Evolutionary conservation across 345 rosid genomes (phyloP).

Genomic region (Camelina sativa): DNA sequence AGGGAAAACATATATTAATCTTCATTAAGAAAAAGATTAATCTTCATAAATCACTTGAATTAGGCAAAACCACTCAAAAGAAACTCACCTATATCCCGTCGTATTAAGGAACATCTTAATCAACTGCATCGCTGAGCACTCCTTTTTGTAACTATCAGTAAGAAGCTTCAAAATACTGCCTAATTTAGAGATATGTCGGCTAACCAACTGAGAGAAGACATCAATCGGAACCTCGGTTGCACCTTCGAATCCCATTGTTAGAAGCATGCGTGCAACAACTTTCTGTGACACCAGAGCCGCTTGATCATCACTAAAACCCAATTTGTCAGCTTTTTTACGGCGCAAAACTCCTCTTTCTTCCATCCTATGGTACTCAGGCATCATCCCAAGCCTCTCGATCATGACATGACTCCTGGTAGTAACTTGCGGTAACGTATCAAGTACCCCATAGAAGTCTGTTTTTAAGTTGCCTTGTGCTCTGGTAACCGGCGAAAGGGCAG

Average conservation of each 20-base stretch:
- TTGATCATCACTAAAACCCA: slow-evolving; percentile 71
- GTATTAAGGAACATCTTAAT: slow-evolving; percentile 88
- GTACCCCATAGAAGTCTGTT: slow-evolving; percentile 67
- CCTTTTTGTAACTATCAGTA: slow-evolving; percentile 78
- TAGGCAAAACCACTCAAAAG: slow-evolving; percentile 2
- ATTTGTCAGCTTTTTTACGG: slow-evolving; percentile 59
- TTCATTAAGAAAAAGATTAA: background rate
- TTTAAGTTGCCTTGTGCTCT: slow-evolving; percentile 50
- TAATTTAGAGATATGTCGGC: slow-evolving; percentile 70
- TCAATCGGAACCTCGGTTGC: slow-evolving; percentile 84
- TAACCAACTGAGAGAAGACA: slow-evolving; percentile 73
- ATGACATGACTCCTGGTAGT: slow-evolving; percentile 64
- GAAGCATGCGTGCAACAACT: slow-evolving; percentile 69
- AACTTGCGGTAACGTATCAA: slow-evolving; percentile 79
- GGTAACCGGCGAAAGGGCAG: slow-evolving; percentile 58
- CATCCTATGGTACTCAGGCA: slow-evolving; percentile 62
- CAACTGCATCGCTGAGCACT: slow-evolving; percentile 82
- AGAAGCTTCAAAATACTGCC: slow-evolving; percentile 77
- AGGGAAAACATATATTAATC: background rate
- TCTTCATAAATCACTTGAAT: slow-evolving; percentile 6
- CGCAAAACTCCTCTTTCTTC: slow-evolving; percentile 75
- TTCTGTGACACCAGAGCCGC: slow-evolving; percentile 65
- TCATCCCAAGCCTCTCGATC: slow-evolving; percentile 87
- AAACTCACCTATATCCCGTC: slow-evolving; percentile 63
- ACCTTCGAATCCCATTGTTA: slow-evolving; percentile 69